Conservation (phyloP, 2,329 filamentous ascomycete species). For the Ustulina deusta region DNA sequence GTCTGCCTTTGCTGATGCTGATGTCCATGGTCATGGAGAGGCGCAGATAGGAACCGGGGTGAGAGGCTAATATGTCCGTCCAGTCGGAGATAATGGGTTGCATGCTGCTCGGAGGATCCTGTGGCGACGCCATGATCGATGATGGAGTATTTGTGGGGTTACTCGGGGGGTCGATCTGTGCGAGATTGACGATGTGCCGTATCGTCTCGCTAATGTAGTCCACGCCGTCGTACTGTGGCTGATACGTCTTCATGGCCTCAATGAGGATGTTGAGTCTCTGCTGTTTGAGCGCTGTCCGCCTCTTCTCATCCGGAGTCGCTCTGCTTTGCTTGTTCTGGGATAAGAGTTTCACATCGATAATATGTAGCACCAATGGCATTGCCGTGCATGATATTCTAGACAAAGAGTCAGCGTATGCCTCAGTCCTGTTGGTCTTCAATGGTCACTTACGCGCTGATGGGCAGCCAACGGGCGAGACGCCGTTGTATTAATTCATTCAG, state of each 20-base stretch:
- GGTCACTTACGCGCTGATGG: slow-evolving; percentile 59
- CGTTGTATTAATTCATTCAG: slow-evolving; percentile 61
- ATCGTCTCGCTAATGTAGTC: slow-evolving; percentile 60
- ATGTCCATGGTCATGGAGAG: slow-evolving; percentile 59
- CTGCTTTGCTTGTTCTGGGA: slow-evolving; percentile 43
- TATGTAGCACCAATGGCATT: slow-evolving; percentile 54
- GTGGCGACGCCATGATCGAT: slow-evolving; percentile 1
- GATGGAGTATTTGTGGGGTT: slow-evolving; percentile 30
- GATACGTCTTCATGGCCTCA: slow-evolving; percentile 60
- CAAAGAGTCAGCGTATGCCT: slow-evolving; percentile 7
- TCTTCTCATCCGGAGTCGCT: slow-evolving; percentile 45
- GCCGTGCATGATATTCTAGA: slow-evolving; percentile 53
- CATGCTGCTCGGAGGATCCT: slow-evolving; percentile 27
- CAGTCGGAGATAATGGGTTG: slow-evolving; percentile 53
- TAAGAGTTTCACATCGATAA: slow-evolving; percentile 55
- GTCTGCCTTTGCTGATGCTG: slow-evolving; percentile 57
- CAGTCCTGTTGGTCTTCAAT: neutral
- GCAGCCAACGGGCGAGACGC: slow-evolving; percentile 59
- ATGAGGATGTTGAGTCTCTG: slow-evolving; percentile 59
- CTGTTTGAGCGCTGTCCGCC: slow-evolving; percentile 56
- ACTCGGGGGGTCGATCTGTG: slow-evolving; percentile 52
- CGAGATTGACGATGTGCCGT: slow-evolving; percentile 57
- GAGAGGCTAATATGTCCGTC: slow-evolving; percentile 57
- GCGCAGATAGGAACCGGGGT: slow-evolving; percentile 57
- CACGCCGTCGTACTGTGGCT: slow-evolving; percentile 60